Evolutionary conservation across 495 filamentous ascomycete species (phyloP), one percentile per base, ranked within the genome.

Genomic region (Daldinia childiae): DNA sequence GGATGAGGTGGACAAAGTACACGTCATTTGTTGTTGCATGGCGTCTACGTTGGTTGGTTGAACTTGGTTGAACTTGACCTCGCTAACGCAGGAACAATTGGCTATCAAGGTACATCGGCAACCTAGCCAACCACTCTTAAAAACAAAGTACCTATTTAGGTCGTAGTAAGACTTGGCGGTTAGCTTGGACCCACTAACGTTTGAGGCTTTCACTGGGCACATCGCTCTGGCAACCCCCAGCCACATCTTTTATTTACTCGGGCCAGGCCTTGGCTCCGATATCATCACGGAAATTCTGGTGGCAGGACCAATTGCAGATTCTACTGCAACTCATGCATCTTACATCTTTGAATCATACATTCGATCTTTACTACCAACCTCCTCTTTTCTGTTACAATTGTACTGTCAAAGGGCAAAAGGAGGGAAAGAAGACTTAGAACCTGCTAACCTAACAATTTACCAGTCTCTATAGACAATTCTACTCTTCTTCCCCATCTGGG

Each of bases 171-270:
- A 51, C 64, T 76, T 74, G 68, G 68, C 62, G 55, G 60, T 2
- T 58, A 56, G 62, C 52, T 45, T 39, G 36, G 43, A 11, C 50
- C 68, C 68, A 50, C 59, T 51, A 14, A 54, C 27, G 11, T 14
- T 41, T 59, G 56, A 52, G 71, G 62, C 57, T 67, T 21, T 27
- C 51, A 64, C 56, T 73, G 45, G 64, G 15, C 24, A 54, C 62
- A 74, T 78, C 71, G 36, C 68, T 67, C 62, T 58, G 62, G 74
- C 76, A 78, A 78, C 76, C 45, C 64, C 76, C 76, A 78, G 76
- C 76, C 76, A 78, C 76, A 76, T 74, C 66, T 76, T 77, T 76
- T 78, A 76, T 78, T 78, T 76, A 78, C 76, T 76, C 72, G 26
- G 43, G 14, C 19, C 27, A 15, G 50, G n/a, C n/a, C 21, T 43